These are phyloP conservation scores for Paramecium biaurelia DNA, from an alignment of 73 alveolate species.

Conservation along the genomic window DNA sequence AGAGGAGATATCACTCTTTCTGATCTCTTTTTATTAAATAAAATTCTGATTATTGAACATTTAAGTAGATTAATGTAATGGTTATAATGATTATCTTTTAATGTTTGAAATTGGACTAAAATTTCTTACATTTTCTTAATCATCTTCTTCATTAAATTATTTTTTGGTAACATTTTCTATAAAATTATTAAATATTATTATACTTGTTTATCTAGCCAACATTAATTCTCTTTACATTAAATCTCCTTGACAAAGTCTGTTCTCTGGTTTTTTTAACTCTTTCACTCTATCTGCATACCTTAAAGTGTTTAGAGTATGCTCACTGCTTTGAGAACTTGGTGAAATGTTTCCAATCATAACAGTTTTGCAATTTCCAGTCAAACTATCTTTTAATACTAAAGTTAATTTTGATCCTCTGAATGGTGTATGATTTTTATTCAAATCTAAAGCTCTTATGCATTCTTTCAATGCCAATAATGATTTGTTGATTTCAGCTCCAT, in stretches of 20 bases:
- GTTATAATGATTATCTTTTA: background rate
- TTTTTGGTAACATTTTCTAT: background rate
- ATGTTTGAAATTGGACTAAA: background rate
- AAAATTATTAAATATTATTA: constrained; percentile 11
- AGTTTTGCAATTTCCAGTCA: constrained; percentile 99
- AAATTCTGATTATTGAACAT: background rate
- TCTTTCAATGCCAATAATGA: constrained; percentile 99
- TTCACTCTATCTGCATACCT: constrained; percentile 99
- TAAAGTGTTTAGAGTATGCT: constrained; percentile 98
- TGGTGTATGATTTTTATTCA: constrained; percentile 96
- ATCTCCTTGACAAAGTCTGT: background rate
- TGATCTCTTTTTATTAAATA: background rate
- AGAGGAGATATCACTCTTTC: background rate
- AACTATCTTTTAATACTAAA: constrained; percentile 95
- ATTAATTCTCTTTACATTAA: background rate
- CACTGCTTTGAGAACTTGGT: constrained; percentile 96
- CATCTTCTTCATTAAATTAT: constrained; percentile 2
- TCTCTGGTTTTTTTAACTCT: constrained; percentile 91
- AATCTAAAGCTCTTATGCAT: constrained; percentile 99
- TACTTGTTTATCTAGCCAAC: background rate
- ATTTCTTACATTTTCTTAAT: background rate
- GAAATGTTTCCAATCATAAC: constrained; percentile 99
- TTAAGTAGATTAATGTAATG: background rate
- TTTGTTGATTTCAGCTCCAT: constrained; percentile 99
- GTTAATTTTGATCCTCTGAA: constrained; percentile 99